A percentile compares a stretch with the other conserved stretches of the same genome.
phyloP scores from a whole-genome alignment of 2,329 filamentous ascomycete genomes.

The Hypoxylon sp. region DNA sequence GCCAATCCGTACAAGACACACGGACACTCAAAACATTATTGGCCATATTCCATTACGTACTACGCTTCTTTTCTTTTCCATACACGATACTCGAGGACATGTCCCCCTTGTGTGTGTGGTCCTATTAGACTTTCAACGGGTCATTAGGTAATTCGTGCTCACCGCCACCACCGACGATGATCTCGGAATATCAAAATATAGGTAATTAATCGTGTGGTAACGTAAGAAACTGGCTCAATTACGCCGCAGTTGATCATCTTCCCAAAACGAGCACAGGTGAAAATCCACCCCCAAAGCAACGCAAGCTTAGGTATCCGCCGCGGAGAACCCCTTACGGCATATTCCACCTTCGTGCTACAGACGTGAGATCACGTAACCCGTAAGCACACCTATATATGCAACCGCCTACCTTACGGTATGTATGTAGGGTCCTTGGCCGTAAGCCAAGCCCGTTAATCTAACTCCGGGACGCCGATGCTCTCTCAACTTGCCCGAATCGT shows the following conservation, averaged over 20 bases:
- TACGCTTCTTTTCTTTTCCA: conserved; percentile 12
- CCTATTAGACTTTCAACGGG: conserved; percentile 7
- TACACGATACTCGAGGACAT: conserved; percentile 16
- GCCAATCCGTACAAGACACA: conserved; percentile 35
- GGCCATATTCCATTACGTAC: conserved; percentile 36
- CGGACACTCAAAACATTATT: conserved; percentile 1
- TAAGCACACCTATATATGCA: conserved; percentile 1
- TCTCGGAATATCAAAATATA: conserved; percentile 1
- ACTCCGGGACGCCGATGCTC: background rate
- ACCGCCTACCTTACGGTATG: background rate
- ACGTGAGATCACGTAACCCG: conserved; percentile 25
- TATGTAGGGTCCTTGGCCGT: background rate
- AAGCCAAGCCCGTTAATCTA: background rate
- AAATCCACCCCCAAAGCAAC: conserved; percentile 20
- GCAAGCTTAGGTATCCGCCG: conserved; percentile 18
- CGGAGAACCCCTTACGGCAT: conserved; percentile 15
- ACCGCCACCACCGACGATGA: conserved; percentile 11
- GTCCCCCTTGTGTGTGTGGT: background rate
- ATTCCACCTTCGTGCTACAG: conserved; percentile 29
- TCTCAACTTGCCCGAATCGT: background rate
- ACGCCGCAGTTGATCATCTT: conserved; percentile 32
- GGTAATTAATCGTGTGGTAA: conserved; percentile 12
- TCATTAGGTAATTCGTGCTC: conserved; percentile 9
- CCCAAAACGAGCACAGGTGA: conserved; percentile 20
- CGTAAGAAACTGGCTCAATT: conserved; percentile 27